phyloP scores from a whole-genome alignment of 306 rosid genomes.

The Cucurbita ficifolia region DNA sequence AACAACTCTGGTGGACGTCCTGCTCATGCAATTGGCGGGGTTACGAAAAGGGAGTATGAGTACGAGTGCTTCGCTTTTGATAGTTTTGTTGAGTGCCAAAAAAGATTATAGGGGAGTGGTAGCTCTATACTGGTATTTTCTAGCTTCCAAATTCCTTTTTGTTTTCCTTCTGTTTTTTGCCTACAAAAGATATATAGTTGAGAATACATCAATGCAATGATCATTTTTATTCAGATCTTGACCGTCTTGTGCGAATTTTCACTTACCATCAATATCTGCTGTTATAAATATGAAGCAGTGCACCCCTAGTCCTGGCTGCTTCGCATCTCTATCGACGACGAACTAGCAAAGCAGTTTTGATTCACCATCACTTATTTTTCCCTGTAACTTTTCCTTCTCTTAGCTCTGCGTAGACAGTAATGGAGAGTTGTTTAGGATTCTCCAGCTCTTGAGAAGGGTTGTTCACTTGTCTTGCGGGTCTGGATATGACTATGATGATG shows the following conservation, averaged over 20 bases:
- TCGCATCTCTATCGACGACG: neutral
- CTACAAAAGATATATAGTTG: constrained; percentile 9
- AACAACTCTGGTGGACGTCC: neutral
- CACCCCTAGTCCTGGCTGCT: neutral
- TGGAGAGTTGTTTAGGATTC: neutral
- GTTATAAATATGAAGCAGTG: constrained; percentile 9
- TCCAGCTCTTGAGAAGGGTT: neutral
- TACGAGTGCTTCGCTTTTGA: constrained; percentile 19
- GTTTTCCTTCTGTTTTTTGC: neutral
- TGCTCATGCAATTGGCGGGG: neutral
- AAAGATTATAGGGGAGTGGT: constrained; percentile 15
- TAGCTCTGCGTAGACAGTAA: neutral
- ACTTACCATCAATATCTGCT: constrained; percentile 12
- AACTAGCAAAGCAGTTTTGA: neutral
- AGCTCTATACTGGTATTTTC: constrained; percentile 16
- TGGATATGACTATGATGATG: neutral
- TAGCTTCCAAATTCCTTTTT: constrained; percentile 4
- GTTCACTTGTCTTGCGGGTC: neutral
- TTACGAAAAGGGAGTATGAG: constrained; percentile 10
- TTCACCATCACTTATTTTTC: neutral
- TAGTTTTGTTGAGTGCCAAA: constrained; percentile 23
- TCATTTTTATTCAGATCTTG: constrained; percentile 4
- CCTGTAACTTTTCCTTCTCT: neutral
- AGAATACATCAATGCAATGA: constrained; percentile 14
- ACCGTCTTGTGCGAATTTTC: neutral